phyloP scores from a whole-genome alignment of 2,329 filamentous ascomycete genomes.

The Didymella segeticola region DNA sequence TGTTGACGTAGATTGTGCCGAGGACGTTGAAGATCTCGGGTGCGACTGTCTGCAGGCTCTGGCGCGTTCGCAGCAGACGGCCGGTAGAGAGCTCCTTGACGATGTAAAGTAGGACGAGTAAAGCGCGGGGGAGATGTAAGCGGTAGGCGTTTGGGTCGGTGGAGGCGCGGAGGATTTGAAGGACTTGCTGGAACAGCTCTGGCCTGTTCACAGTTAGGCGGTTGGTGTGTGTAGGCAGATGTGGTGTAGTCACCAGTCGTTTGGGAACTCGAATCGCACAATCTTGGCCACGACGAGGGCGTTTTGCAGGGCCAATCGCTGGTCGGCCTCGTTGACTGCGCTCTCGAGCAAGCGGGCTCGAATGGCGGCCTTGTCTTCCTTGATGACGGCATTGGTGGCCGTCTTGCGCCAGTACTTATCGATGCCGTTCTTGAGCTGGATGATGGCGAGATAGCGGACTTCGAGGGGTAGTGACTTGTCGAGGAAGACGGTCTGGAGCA shows the following conservation, averaged over 20 bases:
- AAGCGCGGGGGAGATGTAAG: conserved; percentile 71
- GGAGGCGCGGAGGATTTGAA: conserved; percentile 66
- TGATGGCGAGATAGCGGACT: conserved; percentile 86
- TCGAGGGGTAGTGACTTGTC: conserved; percentile 78
- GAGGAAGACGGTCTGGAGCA: conserved; percentile 74
- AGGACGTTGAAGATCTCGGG: conserved; percentile 86
- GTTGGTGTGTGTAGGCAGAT: neutral
- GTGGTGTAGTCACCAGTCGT: conserved; percentile 69
- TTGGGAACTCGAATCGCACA: conserved; percentile 85
- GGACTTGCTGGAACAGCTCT: conserved; percentile 49
- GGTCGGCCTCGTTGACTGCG: conserved; percentile 77
- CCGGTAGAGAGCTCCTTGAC: conserved; percentile 90
- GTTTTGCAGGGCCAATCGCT: conserved; percentile 82
- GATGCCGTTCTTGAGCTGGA: conserved; percentile 95
- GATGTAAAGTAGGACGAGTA: conserved; percentile 81
- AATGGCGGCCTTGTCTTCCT: conserved; percentile 78
- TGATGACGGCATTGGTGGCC: conserved; percentile 69
- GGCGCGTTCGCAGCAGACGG: conserved; percentile 75
- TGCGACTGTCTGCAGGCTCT: conserved; percentile 76
- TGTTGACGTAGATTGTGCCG: conserved; percentile 77
- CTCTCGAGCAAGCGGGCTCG: conserved; percentile 77
- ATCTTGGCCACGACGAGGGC: conserved; percentile 88
- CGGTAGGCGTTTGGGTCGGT: conserved; percentile 62
- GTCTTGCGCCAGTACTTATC: conserved; percentile 92
- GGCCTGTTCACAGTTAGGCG: conserved; percentile 40